Base-by-base conservation (phyloP, 2,329 filamentous ascomycete genomes). In the Pleoardoris graminearum region DNA sequence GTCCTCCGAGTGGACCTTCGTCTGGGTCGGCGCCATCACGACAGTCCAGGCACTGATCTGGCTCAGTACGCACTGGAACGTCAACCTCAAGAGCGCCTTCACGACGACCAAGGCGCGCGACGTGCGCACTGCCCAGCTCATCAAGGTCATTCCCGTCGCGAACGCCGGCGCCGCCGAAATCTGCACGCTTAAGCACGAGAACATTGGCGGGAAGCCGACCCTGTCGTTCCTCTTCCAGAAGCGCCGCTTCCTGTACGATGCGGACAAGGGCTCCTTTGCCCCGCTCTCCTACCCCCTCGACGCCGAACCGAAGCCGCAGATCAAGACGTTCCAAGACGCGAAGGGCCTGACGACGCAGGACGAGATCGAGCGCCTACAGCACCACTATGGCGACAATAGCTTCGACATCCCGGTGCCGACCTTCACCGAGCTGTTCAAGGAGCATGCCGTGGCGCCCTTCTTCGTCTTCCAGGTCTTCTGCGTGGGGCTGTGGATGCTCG, bases 391-490 rank as follows among this genome's bases (percentile, higher is more conserved):
- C 66, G 82, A 87, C 65, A 99, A 99, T 72, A 91, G 89, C 12
- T 99, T 99, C 72, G 94, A 99, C 69, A 99, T 99, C 47, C 94
- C 95, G 6, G 92, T 99, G 11, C 94, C 95, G 3, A 93, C 89
- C 10, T 99, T 99, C 65, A 86, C 88, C 46, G 94, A 99, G 77
- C 84, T 99, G 44, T 99, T 96, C 83, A 90, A 96, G 75, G 94
- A 99, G 76, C 95, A 99, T 74, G 93, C 95, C 21, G 95, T 99
- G 19, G 95, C 95, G 19, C 94, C 94, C 4, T 99, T 99, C 81
- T 99, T 99, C 76, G 92, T 99, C 58, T 99, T 99, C 78, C 94
- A 99, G 80, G 82, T 99, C 56, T 99, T 99, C 80, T 99, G 95
- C 66, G 94, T 99, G 53, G 95, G 94, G 14, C 79, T 99, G 55